Percentiles rank a stretch among this genome's conserved stretches.
phyloP scores from a whole-genome alignment of 202 grass and related monocot species.

The Schoenoplectus tabernaemontani region DNA sequence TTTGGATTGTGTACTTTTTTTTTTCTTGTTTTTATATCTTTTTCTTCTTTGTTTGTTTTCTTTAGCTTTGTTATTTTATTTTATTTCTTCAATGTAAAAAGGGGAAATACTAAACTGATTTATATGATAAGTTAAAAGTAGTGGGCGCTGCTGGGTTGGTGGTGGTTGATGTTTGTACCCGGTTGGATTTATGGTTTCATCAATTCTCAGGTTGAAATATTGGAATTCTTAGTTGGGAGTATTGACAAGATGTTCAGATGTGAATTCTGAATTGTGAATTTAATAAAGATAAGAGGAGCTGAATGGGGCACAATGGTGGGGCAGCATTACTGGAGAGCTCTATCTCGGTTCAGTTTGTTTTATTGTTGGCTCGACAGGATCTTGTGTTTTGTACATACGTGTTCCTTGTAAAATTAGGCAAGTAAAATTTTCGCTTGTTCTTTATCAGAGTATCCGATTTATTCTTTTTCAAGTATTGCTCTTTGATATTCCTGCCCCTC shows the following conservation, averaged over 20 bases:
- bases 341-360: background rate
- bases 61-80: slow-evolving; percentile 25
- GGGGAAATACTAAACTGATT: slow-evolving; percentile 28
- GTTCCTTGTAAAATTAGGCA: slow-evolving; percentile 4
- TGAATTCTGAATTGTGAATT: background rate
- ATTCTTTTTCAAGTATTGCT: background rate
- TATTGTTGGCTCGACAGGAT: background rate
- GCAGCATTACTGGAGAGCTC: background rate
- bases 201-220: slow-evolving; percentile 9
- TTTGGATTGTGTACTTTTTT: slow-evolving; percentile 35
- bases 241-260: background rate
- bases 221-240: background rate
- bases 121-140: slow-evolving; percentile 58
- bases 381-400: background rate
- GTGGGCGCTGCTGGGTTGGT: slow-evolving; percentile 34
- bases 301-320: background rate
- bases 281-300: background rate
- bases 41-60: slow-evolving; percentile 15
- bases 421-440: background rate
- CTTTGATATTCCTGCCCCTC: too few species aligned
- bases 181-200: slow-evolving; percentile 5
- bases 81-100: slow-evolving; percentile 55
- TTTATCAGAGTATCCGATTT: background rate
- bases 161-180: slow-evolving; percentile 49
- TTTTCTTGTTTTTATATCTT: slow-evolving; percentile 29